Evolutionary conservation across 192 early-diverging fungal species (phyloP).

Genomic region (Rhizoclosmatium sp.): DNA sequence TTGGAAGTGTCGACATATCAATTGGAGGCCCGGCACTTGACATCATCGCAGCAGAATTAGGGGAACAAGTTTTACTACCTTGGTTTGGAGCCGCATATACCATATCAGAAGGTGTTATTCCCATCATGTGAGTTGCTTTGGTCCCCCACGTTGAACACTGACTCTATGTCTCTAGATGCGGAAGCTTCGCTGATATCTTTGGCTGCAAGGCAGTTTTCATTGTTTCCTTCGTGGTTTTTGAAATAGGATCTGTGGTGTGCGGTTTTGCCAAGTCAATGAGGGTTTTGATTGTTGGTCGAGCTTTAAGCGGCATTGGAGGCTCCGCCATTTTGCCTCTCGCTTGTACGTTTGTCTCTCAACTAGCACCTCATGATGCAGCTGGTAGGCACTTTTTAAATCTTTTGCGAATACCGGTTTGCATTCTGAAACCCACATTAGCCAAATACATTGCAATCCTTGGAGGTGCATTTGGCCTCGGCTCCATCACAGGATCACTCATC

Average conservation of each 20-base stretch:
- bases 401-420: too few species aligned
- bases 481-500: conserved; percentile 78
- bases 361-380: neutral
- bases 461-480: conserved; percentile 74
- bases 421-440: conserved; percentile 43
- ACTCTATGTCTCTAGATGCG: conserved; percentile 44
- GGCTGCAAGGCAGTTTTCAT: conserved; percentile 60
- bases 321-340: neutral
- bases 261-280: conserved; percentile 24
- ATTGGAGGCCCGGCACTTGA: conserved; percentile 75
- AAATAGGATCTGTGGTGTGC: conserved; percentile 78
- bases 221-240: conserved; percentile 75
- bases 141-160: neutral
- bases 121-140: conserved; percentile 5
- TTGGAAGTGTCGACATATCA: conserved; percentile 71
- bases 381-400: neutral
- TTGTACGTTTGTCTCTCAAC: neutral
- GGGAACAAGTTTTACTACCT: conserved; percentile 63
- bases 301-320: conserved; percentile 30
- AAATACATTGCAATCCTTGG: conserved; percentile 82
- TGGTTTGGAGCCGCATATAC: conserved; percentile 73
- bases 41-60: conserved; percentile 57
- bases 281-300: conserved; percentile 72
- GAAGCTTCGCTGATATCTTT: conserved; percentile 37
- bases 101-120: neutral